Conservation (phyloP, 192 early-diverging fungal genomes). For the Fimicolochytrium jonesii region DNA sequence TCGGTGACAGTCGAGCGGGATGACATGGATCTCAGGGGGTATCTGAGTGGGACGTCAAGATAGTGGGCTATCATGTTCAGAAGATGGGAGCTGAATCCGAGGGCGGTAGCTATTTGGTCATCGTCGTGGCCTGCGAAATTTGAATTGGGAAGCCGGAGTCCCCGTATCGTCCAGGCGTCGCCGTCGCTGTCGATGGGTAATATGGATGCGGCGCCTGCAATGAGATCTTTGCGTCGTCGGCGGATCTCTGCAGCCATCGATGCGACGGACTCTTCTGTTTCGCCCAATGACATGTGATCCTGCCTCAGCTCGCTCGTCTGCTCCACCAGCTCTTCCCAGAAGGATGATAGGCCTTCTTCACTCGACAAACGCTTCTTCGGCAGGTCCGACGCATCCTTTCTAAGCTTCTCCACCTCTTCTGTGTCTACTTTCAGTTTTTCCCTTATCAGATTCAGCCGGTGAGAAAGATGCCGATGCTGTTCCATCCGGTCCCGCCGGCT, state of each 20-base stretch:
- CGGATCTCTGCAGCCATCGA: background rate
- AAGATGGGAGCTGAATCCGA: conserved; percentile 69
- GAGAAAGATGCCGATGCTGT: background rate
- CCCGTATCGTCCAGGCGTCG: conserved; percentile 26
- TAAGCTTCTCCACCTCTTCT: background rate
- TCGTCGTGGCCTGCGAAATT: conserved; percentile 40
- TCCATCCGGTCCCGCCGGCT: background rate
- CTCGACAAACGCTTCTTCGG: background rate
- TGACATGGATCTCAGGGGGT: conserved; percentile 72
- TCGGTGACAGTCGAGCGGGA: conserved; percentile 62
- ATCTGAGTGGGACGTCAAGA: conserved; percentile 63
- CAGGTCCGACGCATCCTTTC: background rate
- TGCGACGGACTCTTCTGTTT: too few relatives aligned
- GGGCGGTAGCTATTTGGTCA: conserved; percentile 60
- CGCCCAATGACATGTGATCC: background rate
- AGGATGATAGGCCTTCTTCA: background rate
- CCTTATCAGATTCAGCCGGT: background rate
- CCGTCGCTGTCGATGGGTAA: conserved; percentile 29
- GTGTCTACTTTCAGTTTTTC: background rate
- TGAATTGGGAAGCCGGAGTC: conserved; percentile 35
- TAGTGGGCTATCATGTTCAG: conserved; percentile 67
- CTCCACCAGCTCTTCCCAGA: background rate
- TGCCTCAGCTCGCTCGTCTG: background rate
- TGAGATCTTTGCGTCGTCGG: conserved; percentile 11
- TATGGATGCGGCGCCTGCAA: conserved; percentile 22